Evolutionary conservation across 179 eudicot genomes (phyloP).

Genomic region (Spergularia azorica): DNA sequence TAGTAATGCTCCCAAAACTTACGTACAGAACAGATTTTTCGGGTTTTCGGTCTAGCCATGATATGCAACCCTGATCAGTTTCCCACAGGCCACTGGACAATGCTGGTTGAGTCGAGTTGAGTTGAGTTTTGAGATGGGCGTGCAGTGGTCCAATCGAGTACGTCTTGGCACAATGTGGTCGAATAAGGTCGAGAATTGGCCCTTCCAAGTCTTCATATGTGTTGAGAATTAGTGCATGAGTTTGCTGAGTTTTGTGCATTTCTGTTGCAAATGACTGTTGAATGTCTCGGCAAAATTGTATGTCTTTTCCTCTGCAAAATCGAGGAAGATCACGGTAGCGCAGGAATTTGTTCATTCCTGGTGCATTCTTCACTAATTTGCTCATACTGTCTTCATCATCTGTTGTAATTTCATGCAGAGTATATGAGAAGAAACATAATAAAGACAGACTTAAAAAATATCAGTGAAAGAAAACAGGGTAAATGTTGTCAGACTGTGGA

Average conservation of each 20-base stretch:
- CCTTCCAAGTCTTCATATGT: slow-evolving; percentile 39
- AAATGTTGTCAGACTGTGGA: too few relatives aligned
- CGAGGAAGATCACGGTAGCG: slow-evolving; percentile 41
- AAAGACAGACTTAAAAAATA: neutral
- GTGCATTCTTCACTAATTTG: slow-evolving; percentile 23
- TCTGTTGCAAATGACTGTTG: neutral
- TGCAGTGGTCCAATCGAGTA: slow-evolving; percentile 48
- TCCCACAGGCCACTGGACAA: slow-evolving; percentile 41
- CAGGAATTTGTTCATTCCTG: slow-evolving; percentile 32
- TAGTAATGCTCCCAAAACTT: slow-evolving; percentile 52
- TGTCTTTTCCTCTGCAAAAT: slow-evolving; percentile 27
- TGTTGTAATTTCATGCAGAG: neutral
- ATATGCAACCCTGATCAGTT: slow-evolving; percentile 41
- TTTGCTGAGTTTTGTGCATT: neutral
- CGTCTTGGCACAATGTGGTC: slow-evolving; percentile 16
- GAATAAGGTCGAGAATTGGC: slow-evolving; percentile 30
- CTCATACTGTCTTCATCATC: slow-evolving; percentile 32
- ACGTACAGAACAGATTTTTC: slow-evolving; percentile 53
- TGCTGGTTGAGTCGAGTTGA: neutral
- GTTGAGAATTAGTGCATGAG: slow-evolving; percentile 29
- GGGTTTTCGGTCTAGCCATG: slow-evolving; percentile 50
- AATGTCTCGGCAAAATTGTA: neutral
- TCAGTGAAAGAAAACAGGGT: too few relatives aligned
- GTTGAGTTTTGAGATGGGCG: slow-evolving; percentile 26
- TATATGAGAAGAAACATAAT: neutral